A percentile compares a stretch with the other conserved stretches of the same genome.
These are phyloP conservation scores for Mortierella sp. DNA, from an alignment of 371 early-diverging fungal species.

Conservation along the genomic window DNA sequence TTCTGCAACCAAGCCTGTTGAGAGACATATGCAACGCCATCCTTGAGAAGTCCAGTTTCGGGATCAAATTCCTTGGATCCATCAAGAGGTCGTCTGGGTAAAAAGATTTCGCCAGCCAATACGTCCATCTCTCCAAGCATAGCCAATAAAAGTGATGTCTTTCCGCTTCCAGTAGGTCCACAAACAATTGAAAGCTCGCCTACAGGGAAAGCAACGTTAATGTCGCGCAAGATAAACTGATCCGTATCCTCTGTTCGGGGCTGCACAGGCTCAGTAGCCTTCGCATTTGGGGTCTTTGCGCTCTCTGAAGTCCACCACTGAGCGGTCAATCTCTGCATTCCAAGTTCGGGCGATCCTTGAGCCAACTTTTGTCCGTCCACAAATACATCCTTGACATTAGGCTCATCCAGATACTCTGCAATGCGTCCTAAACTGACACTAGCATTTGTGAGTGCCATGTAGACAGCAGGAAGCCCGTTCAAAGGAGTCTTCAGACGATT, in stretches of 20 bases:
- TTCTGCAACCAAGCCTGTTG: constrained; percentile 92
- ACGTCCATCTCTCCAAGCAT: constrained; percentile 76
- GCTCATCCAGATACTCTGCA: constrained; percentile 65
- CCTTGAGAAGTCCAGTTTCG: constrained; percentile 58
- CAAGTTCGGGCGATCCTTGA: constrained; percentile 56
- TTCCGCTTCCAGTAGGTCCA: constrained; percentile 75
- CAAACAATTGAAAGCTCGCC: constrained; percentile 71
- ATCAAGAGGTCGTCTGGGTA: constrained; percentile 60
- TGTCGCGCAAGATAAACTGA: constrained; percentile 62
- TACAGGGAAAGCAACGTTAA: constrained; percentile 67
- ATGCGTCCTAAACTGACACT: constrained; percentile 69
- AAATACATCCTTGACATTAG: constrained; percentile 59
- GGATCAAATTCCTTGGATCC: constrained; percentile 55
- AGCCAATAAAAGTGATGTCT: constrained; percentile 75
- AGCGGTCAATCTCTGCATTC: constrained; percentile 62
- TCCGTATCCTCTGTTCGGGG: constrained; percentile 50
- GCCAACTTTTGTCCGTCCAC: constrained; percentile 25
- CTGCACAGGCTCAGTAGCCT: constrained; percentile 2
- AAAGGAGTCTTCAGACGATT: constrained; percentile 68
- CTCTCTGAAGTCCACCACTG: constrained; percentile 61
- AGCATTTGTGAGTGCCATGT: constrained; percentile 67
- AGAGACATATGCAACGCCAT: constrained; percentile 81
- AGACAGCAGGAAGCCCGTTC: constrained; percentile 67
- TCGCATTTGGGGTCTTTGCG: constrained; percentile 32
- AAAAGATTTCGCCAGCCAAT: constrained; percentile 60